Base-by-base conservation (phyloP, 306 rosid genomes). In the Rubus idaeus region DNA sequence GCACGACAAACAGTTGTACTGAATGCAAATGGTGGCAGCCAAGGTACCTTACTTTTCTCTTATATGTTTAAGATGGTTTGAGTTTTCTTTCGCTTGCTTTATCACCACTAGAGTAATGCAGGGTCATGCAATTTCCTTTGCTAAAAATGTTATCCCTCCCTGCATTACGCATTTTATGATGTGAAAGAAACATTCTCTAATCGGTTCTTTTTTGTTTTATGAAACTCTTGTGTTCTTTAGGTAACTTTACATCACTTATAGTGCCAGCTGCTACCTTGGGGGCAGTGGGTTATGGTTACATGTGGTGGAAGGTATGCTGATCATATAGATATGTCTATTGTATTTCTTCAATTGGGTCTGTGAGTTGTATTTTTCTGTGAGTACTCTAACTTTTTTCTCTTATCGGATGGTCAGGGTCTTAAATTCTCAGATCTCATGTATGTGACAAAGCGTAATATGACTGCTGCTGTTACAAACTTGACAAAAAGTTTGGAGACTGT, bases 391-490 rank as follows among this genome's bases (percentile, higher is more conserved):
- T 52, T 44, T 71, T 40, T 70, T 1, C 45, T 66, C 53, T 78
- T 77, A 46, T 68, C 68, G 61, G 75, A 78, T 83, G 76, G 40
- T 60, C 77, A 96, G 99, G 99, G 99, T 37, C 47, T 93, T 83
- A 86, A 91, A 62, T 90, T 96, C 83, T 89, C 98, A 1, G 96
- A 91, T 87, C 88, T 96, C 70, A 92, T 96, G 99, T 96, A 92
- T 45, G 99, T 96, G 72, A 92, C 99, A 65, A 96, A 91, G 82
- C 91, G 85, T 46, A 88, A 76, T 72, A 92, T 96, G 99, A 91
- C 91, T 50, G 87, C 44, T 75, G 99, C 98, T 84, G 98, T 96
- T 75, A 71, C 88, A 66, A 93, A 90, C 82, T 86, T 96, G 86
- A 87, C 92, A 23, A 93, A 91, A 68, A 90, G 90, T 86, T 84